Base-by-base conservation (phyloP, 2,329 filamentous ascomycete species). In the Cryphonectria radicalis region DNA sequence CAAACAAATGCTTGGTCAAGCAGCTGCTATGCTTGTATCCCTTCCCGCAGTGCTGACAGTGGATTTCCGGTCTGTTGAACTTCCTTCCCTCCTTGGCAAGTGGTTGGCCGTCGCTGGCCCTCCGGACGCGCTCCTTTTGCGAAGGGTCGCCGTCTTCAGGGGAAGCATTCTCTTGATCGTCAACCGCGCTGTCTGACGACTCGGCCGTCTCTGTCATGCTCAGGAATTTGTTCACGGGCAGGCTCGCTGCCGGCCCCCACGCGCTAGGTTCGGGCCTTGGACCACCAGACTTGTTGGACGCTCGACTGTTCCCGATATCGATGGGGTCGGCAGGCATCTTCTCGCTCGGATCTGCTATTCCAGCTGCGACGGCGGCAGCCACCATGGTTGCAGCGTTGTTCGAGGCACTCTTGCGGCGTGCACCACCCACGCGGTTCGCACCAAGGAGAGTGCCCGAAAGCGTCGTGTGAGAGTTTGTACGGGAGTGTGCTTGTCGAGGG, bases 11-110 rank as follows among this genome's bases (percentile, higher is more conserved):
- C 90, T 98, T 99, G 82, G 93, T 97, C 87, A 99, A 90, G 90
- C 96, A 99, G 87, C 96, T 98, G 90, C 95, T 97, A 89, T 99
- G 96, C 91, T 99, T 99, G 90, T 99, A 99, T 84, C 94, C 94
- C 89, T 99, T 99, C 83, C 95, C 95, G 87, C 96, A 99, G 84
- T 95, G 95, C 81, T 97, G 94, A 86, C 96, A 99, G 83, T 93
- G 94, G 80, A 99, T 90, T 82, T 98, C 95, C 79, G 91, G 90
- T 79, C 91, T 89, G 84, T 90, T 92, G 82, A 89, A 88, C 84
- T 94, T 95, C 85, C 89, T 87, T 78, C 95, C 93, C 76, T 92
- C 91, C 83, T 96, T 97, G 77, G 87, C 85, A 74, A 95, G 86
- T 77, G 92, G 90, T 76, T 95, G 93, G 74, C 94, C 95, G 80